Base-by-base conservation (phyloP, 148 eudicot genomes). In the Arctostaphylos glauca region DNA sequence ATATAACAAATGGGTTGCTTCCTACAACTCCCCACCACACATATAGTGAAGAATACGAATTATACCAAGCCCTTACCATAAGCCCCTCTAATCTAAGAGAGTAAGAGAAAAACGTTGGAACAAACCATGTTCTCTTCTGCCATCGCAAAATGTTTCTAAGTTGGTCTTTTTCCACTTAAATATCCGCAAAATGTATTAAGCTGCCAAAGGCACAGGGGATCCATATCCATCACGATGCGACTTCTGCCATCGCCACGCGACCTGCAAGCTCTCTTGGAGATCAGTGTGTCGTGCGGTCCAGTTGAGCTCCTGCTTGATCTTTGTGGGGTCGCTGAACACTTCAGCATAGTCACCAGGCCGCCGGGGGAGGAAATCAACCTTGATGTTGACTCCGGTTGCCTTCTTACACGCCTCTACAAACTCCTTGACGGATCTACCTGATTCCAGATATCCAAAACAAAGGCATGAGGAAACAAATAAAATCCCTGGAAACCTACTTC, bases 211-310 rank as follows among this genome's bases (percentile, higher is more conserved):
- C 9, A 12, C 58, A 81, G 76, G 23, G 9, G 82, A 3, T 3
- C 80, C 84, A 60, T 89, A 89, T 23, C 91, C 91, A 18, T 87
- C 43, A 3, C 50, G 59, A 60, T 89, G 91, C 6, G 82, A 66
- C 80, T 85, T 89, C 83, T 89, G 91, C 91, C 91, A 89, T 87
- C 85, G 85, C 91, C 91, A 89, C 14, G 91, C 91, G 3, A 82
- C 74, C 82, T 84, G 66, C 84, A 89, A 50, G 81, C 91, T 89
- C 74, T 79, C 81, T 85, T 85, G 84, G 52, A 87, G 91, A 81
- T 87, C 74, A 3, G 88, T 89, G 79, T 84, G 70, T 55, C 74
- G 54, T 0, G 89, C 89, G 5, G 86, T 84, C 91, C 91, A 89
- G 83, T 89, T 89, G 49, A 87, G 83, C 41, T 89, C 91, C 3